Evolutionary conservation across 345 rosid species (phyloP).

Genomic region (Dimocarpus longan): DNA sequence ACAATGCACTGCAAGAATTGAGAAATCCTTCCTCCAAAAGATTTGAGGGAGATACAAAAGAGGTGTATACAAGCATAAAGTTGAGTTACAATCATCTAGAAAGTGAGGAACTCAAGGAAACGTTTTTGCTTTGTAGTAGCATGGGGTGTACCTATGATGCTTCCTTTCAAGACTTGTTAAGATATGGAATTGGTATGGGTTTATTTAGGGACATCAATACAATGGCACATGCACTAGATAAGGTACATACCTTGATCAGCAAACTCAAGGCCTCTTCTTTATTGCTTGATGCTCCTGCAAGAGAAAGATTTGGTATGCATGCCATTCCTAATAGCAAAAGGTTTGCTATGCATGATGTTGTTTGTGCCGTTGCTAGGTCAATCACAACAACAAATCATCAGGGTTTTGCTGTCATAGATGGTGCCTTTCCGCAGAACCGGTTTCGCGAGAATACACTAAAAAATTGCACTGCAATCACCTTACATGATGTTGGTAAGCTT

Average conservation of each 20-base stretch:
- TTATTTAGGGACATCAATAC: slow-evolving; percentile 1
- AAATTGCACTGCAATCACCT: not conserved
- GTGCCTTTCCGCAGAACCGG: not conserved
- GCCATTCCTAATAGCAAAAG: not conserved
- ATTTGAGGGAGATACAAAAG: not conserved
- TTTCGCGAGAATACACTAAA: not conserved
- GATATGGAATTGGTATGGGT: slow-evolving; percentile 28
- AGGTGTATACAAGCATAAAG: slow-evolving; percentile 12
- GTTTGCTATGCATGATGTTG: slow-evolving; percentile 23
- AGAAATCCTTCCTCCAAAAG: not conserved
- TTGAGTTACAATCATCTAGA: slow-evolving; percentile 27
- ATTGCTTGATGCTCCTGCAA: not conserved
- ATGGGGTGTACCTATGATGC: not conserved
- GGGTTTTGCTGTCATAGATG: not conserved
- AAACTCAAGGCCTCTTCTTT: slow-evolving; percentile 28
- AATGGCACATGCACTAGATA: slow-evolving; percentile 8
- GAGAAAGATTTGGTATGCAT: not conserved
- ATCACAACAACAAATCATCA: slow-evolving; percentile 8
- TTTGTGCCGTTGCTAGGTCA: slow-evolving; percentile 25
- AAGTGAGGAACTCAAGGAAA: slow-evolving; percentile 22
- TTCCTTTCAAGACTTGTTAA: slow-evolving; percentile 16
- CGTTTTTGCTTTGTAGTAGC: slow-evolving; percentile 31
- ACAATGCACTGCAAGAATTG: slow-evolving; percentile 16
- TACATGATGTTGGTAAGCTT: not conserved
- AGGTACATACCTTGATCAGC: slow-evolving; percentile 16